Percentiles rank a stretch among this genome's conserved stretches.
These are phyloP conservation scores for Boletellus sp. DNA, from an alignment of 1,284 basidiomycete genomes.

Conservation along the genomic window DNA sequence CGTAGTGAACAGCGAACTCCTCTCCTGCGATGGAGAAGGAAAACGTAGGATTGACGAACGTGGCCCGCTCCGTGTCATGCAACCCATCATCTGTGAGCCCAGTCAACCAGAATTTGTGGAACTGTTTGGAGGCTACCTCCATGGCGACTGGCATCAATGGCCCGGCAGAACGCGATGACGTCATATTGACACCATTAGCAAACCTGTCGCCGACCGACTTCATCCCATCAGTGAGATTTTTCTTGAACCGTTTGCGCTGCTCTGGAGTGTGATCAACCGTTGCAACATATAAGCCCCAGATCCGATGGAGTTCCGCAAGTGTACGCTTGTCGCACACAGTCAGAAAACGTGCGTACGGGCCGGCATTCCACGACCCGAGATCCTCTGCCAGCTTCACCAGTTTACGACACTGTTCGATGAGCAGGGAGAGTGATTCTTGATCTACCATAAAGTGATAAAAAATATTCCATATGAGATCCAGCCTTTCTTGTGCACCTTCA, in stretches of 20 bases:
- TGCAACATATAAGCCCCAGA: conserved; percentile 41
- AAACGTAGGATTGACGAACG: conserved; percentile 46
- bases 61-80: conserved; percentile 27
- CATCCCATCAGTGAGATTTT: conserved; percentile 18
- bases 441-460: conserved; percentile 56
- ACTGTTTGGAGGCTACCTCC: conserved; percentile 21
- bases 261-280: conserved; percentile 13
- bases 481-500: conserved; percentile 16
- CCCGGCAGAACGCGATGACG: conserved; percentile 38
- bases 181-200: neutral
- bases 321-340: conserved; percentile 40
- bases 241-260: conserved; percentile 19
- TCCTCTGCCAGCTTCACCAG: conserved; percentile 37
- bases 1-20: conserved; percentile 45
- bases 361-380: conserved; percentile 42
- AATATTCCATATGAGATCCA: conserved; percentile 48
- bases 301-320: conserved; percentile 38
- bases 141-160: conserved; percentile 31
- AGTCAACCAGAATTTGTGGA: conserved; percentile 39
- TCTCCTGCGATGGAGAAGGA: conserved; percentile 41
- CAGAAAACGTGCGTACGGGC: conserved; percentile 40
- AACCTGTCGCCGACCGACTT: conserved; percentile 3
- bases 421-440: conserved; percentile 33
- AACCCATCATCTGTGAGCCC: conserved; percentile 38
- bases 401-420: conserved; percentile 44